Base-by-base conservation (phyloP, 2,329 filamentous ascomycete genomes). In the Aquanectria penicillioides region DNA sequence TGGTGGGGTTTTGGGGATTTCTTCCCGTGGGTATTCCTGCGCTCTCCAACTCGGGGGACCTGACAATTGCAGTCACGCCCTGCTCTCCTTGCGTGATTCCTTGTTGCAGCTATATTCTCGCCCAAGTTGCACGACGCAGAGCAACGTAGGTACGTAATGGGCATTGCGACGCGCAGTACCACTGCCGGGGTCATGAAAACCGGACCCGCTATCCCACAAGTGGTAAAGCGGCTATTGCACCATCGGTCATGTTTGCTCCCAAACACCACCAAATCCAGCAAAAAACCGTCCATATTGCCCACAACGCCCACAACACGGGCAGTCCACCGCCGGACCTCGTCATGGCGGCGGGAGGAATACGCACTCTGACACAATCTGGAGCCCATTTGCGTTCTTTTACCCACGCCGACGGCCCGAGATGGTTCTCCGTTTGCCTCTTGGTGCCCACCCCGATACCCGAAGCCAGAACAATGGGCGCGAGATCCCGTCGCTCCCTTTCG, bases 141-240 rank as follows among this genome's bases (percentile, higher is more conserved):
- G 41, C 41, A 33, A 28, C 10, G 23, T 28, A 36, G 33, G 33
- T 36, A 50, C 48, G 49, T 52, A 52, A 52, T 52, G 17, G 26
- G 17, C 38, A 23, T 36, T 37, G 22, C 29, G 49, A 36, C 38
- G 31, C 38, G 38, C 49, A 52, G 34, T 17, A 15, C 7, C 23
- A n/a, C 11, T 28, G 25, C 18, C 26, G 33, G 29, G 29, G 17
- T 38, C 53, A 44, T 38, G 28, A 41, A 62, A 43, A 57, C 52
- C 52, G 62, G 40, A 29, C 46, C 31, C 59, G 54, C 66, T 61
- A 70, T 25, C 38, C 68, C 54, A 12, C 36, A 55, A 69, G 49
- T 8, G 63, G 68, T 29, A 70, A 66, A 38, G 66, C 59, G 62
- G 62, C 64, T 56, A 70, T 70, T 65, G 59, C 68, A 68, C 67